Percentiles rank a stretch among this genome's conserved stretches.
Conservation (phyloP, 768 basidiomycete species). For the Hypholoma sublateritium region DNA sequence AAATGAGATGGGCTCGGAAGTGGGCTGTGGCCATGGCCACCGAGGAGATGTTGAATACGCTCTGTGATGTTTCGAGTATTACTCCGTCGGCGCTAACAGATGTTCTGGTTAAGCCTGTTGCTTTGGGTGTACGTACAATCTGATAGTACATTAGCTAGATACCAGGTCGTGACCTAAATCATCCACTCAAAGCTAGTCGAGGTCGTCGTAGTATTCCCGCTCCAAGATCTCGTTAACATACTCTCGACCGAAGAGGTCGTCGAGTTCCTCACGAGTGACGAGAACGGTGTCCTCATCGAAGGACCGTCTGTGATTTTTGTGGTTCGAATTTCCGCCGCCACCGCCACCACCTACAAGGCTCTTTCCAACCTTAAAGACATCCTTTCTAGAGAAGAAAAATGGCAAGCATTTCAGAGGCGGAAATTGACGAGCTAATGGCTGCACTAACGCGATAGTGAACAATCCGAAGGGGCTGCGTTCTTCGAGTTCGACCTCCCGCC, state of each 20-base stretch:
- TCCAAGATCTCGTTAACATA: not conserved
- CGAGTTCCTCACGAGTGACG: not conserved
- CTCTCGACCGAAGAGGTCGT: not conserved
- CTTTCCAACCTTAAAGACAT: not conserved
- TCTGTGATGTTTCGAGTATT: not conserved
- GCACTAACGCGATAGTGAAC: not conserved
- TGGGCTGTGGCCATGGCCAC: no score
- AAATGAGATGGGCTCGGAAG: no score
- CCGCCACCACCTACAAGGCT: not conserved
- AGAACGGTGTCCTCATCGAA: not conserved
- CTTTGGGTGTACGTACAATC: no score
- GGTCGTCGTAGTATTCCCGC: not conserved
- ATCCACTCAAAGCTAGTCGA: not conserved
- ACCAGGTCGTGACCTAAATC: not conserved
- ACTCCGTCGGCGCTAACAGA: not conserved
- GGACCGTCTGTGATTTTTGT: not conserved
- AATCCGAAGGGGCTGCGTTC: not conserved
- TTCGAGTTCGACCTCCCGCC: not conserved
- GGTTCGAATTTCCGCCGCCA: not conserved
- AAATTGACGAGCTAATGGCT: not conserved
- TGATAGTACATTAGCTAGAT: no score
- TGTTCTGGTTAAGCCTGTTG: no score
- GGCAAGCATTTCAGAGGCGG: not conserved
- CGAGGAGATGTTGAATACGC: no score
- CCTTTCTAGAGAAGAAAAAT: not conserved